Conservation (phyloP, 139 green algal species). For the Chlorella sp. region DNA sequence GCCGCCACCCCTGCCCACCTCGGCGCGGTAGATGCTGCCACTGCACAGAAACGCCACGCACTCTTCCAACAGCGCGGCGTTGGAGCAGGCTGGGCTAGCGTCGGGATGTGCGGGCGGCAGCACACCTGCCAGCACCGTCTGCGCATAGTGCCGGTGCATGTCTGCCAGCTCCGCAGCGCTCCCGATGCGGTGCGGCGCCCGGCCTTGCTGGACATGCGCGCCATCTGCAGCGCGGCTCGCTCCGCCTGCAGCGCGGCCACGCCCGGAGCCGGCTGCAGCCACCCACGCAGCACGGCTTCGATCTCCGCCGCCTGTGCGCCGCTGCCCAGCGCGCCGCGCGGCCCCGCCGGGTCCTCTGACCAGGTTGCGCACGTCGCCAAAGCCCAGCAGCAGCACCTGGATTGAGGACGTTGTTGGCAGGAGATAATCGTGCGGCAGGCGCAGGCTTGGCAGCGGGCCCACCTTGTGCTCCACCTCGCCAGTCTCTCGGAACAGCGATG, state of each 20-base stretch:
- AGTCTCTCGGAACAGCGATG: background rate
- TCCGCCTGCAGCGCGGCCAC: background rate
- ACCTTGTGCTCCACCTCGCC: background rate
- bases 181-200: background rate
- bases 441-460: background rate
- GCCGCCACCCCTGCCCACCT: background rate
- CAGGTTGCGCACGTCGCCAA: conserved; percentile 13
- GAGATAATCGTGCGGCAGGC: too few relatives aligned
- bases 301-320: background rate
- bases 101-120: background rate
- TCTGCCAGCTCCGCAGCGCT: background rate
- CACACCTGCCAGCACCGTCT: background rate
- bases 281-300: background rate
- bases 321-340: background rate
- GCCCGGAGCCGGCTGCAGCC: background rate
- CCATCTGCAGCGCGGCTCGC: background rate
- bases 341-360: background rate
- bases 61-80: background rate
- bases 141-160: background rate
- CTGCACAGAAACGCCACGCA: background rate
- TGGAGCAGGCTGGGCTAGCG: background rate
- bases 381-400: conserved; percentile 17
- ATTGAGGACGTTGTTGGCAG: too few relatives aligned
- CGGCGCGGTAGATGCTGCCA: conserved; percentile 1
- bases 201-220: background rate